These are phyloP conservation scores for Trichosporon asahii DNA, from an alignment of 1,284 basidiomycete species.

Conservation along the genomic window DNA sequence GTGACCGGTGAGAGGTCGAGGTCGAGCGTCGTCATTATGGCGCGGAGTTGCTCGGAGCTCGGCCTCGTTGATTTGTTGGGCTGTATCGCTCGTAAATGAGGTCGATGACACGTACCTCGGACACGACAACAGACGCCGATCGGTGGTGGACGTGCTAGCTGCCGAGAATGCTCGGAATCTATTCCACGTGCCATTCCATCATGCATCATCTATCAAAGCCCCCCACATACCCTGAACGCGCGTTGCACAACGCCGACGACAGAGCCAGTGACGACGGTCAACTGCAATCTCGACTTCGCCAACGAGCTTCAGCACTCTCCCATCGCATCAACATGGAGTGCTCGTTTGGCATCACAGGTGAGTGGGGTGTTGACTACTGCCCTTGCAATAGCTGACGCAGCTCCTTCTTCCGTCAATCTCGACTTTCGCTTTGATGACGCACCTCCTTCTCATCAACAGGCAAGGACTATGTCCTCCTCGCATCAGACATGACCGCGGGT, in stretches of 20 bases:
- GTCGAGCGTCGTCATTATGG: slow-evolving; percentile 13
- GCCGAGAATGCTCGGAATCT: neutral
- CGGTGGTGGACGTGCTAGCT: neutral
- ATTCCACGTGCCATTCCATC: neutral
- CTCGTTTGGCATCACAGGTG: slow-evolving; percentile 55
- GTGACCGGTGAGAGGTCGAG: slow-evolving; percentile 46
- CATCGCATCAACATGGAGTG: slow-evolving; percentile 49
- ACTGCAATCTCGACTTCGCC: neutral
- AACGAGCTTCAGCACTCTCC: neutral
- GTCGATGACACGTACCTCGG: slow-evolving; percentile 9
- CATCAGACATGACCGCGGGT: slow-evolving; percentile 81
- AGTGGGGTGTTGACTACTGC: neutral
- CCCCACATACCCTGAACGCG: slow-evolving; percentile 10
- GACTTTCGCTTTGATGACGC: neutral
- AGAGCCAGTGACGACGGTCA: neutral
- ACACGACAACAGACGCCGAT: slow-evolving; percentile 4
- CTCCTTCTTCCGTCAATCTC: neutral
- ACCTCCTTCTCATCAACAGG: slow-evolving; percentile 63
- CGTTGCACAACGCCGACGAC: slow-evolving; percentile 10
- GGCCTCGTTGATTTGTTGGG: neutral
- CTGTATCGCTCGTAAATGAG: neutral
- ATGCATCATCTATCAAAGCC: neutral
- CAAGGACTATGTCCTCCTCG: slow-evolving; percentile 86
- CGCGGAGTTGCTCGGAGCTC: neutral
- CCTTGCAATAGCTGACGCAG: neutral